These are phyloP conservation scores for Mucor circinelloides DNA, from an alignment of 371 early-diverging fungal species.

Conservation along the genomic window DNA sequence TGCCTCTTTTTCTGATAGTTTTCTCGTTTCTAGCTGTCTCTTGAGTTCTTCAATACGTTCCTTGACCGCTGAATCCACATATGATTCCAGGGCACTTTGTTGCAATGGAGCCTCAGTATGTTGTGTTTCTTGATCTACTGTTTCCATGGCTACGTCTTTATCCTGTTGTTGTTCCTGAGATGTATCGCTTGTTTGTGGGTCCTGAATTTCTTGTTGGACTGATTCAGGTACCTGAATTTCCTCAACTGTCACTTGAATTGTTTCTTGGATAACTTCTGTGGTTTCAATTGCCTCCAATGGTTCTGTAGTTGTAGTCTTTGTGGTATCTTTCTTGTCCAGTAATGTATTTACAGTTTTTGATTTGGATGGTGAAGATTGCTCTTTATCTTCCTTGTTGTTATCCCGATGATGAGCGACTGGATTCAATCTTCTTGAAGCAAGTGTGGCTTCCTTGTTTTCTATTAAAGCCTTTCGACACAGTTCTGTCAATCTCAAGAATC, in stretches of 20 bases:
- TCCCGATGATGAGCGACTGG: background rate
- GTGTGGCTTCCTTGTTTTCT: background rate
- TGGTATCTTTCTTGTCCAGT: background rate
- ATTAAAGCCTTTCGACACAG: background rate
- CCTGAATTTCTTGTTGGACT: background rate
- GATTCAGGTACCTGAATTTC: background rate
- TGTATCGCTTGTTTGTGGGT: background rate
- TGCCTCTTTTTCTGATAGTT: background rate
- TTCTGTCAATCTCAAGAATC: background rate
- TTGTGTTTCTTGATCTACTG: background rate
- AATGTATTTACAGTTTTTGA: background rate
- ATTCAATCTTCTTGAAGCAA: background rate
- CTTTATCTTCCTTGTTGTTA: background rate
- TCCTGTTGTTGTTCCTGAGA: background rate
- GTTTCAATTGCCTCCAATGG: background rate
- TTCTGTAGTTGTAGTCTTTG: background rate
- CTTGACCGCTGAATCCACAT: background rate
- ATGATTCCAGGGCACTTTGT: background rate
- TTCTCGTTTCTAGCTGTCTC: background rate
- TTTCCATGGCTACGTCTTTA: background rate
- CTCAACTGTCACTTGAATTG: background rate
- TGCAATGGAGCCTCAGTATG: background rate
- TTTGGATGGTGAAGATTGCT: background rate
- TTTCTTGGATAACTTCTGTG: background rate
- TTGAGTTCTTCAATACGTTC: constrained; percentile 3